phyloP scores from a whole-genome alignment of 2,329 filamentous ascomycete genomes.

The Tolypocladium paradoxum region DNA sequence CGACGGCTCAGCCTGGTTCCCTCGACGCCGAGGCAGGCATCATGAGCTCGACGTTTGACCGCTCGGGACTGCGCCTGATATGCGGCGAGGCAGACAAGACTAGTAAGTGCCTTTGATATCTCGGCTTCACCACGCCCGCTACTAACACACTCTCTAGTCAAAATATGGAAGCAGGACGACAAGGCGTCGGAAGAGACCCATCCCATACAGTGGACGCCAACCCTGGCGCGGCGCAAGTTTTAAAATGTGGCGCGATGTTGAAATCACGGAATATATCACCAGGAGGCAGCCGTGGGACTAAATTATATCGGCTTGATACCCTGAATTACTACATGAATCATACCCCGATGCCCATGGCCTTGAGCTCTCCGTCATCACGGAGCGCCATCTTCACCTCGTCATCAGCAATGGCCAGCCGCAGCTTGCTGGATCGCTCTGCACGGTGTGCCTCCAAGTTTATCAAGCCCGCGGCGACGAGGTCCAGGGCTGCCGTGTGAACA shows the following conservation, averaged over 20 bases:
- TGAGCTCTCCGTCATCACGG: conserved; percentile 78
- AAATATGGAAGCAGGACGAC: conserved; percentile 94
- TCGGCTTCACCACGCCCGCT: neutral
- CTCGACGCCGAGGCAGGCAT: conserved; percentile 90
- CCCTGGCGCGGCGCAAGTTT: conserved; percentile 65
- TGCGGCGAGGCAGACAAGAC: conserved; percentile 96
- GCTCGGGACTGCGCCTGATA: conserved; percentile 78
- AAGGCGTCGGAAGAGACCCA: conserved; percentile 84
- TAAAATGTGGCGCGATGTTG: conserved; percentile 21
- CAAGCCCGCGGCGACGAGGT: conserved; percentile 78
- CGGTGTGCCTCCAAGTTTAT: conserved; percentile 72
- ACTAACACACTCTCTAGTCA: conserved; percentile 44
- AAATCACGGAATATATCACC: neutral
- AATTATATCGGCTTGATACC: conserved; percentile 2
- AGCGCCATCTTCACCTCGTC: conserved; percentile 86
- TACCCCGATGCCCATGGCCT: conserved; percentile 56
- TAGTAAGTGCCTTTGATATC: conserved; percentile 35
- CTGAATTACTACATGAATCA: conserved; percentile 15
- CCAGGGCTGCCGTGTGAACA: conserved; percentile 64
- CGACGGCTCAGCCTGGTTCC: conserved; percentile 85
- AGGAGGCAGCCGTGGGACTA: neutral
- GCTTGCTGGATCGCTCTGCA: conserved; percentile 77
- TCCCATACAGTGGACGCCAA: conserved; percentile 86
- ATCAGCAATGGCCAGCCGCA: conserved; percentile 75
- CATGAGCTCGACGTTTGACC: conserved; percentile 89